Percentiles rank a stretch among this genome's conserved stretches.
Conservation (phyloP, 2,329 filamentous ascomycete species). For the Colletotrichum echinochloae region DNA sequence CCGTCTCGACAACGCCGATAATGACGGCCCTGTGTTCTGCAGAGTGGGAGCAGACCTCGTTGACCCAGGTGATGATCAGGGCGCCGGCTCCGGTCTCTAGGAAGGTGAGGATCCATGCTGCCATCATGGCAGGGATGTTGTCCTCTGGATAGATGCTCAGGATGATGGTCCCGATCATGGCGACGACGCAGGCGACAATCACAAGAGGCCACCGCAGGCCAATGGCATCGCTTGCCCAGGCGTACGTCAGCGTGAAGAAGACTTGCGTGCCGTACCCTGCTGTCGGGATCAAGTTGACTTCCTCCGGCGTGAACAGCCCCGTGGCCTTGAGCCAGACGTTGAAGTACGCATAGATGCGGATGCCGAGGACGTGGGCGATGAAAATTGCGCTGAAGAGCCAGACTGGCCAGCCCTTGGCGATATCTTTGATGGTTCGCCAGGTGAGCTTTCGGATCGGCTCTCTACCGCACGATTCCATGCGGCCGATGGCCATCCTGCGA, state of each 20-base stretch:
- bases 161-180: slow-evolving; percentile 50
- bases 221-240: slow-evolving; percentile 64
- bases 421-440: slow-evolving; percentile 45
- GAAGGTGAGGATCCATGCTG: slow-evolving; percentile 52
- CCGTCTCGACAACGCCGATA: slow-evolving; percentile 61
- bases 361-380: slow-evolving; percentile 50
- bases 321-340: slow-evolving; percentile 50
- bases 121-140: slow-evolving; percentile 51
- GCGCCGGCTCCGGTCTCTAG: slow-evolving; percentile 51
- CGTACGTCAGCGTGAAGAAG: slow-evolving; percentile 64
- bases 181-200: slow-evolving; percentile 58
- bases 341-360: slow-evolving; percentile 53
- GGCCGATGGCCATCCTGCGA: slow-evolving; percentile 45
- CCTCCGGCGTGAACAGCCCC: slow-evolving; percentile 41
- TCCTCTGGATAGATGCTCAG: slow-evolving; percentile 51
- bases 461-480: slow-evolving; percentile 49
- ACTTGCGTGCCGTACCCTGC: slow-evolving; percentile 49
- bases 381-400: slow-evolving; percentile 51
- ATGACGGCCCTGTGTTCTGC: slow-evolving; percentile 62
- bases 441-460: slow-evolving; percentile 49
- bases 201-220: slow-evolving; percentile 66
- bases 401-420: slow-evolving; percentile 48
- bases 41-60: slow-evolving; percentile 58
- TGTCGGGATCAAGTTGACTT: slow-evolving; percentile 43
- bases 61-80: slow-evolving; percentile 59